A percentile compares a stretch with the other conserved stretches of the same genome.
phyloP scores from a whole-genome alignment of 192 early-diverging fungal species.

The Mortierella antarctica region DNA sequence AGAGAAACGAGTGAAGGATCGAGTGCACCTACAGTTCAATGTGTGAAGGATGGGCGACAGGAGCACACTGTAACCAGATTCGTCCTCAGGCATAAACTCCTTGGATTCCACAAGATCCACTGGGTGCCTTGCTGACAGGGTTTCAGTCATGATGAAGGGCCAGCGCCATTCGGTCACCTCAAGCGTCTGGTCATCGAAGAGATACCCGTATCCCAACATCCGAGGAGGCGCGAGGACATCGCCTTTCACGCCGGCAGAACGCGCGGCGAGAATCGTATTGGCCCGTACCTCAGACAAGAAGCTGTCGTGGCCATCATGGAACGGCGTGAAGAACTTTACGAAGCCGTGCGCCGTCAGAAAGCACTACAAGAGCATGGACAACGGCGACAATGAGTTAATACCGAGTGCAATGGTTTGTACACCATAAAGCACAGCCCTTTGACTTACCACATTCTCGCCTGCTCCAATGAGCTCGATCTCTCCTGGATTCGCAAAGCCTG shows the following conservation, averaged over 20 bases:
- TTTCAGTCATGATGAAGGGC: slow-evolving; percentile 46
- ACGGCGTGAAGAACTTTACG: slow-evolving; percentile 54
- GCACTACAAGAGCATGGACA: slow-evolving; percentile 11
- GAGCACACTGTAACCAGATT: not conserved
- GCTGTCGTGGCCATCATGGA: slow-evolving; percentile 25
- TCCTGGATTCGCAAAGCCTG: not conserved
- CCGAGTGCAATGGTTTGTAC: too few relatives aligned
- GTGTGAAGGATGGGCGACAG: slow-evolving; percentile 9
- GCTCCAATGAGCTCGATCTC: not conserved
- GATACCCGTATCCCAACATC: slow-evolving; percentile 43
- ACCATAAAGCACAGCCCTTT: not conserved
- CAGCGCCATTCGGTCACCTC: slow-evolving; percentile 28
- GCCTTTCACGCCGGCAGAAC: not conserved
- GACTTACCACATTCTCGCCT: slow-evolving; percentile 32
- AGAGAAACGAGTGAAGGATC: too few relatives aligned
- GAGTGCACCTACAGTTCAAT: slow-evolving; percentile 13
- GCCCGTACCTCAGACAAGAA: slow-evolving; percentile 27
- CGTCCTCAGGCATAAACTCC: slow-evolving; percentile 24
- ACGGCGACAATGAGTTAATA: not conserved
- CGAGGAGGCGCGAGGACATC: slow-evolving; percentile 11
- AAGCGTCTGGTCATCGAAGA: slow-evolving; percentile 2
- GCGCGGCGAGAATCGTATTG: slow-evolving; percentile 6
- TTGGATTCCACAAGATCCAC: not conserved
- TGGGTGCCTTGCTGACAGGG: not conserved
- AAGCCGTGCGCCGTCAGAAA: slow-evolving; percentile 24